Base-by-base conservation (phyloP, 495 filamentous ascomycete genomes). In the Penicillium atrosanguineum region DNA sequence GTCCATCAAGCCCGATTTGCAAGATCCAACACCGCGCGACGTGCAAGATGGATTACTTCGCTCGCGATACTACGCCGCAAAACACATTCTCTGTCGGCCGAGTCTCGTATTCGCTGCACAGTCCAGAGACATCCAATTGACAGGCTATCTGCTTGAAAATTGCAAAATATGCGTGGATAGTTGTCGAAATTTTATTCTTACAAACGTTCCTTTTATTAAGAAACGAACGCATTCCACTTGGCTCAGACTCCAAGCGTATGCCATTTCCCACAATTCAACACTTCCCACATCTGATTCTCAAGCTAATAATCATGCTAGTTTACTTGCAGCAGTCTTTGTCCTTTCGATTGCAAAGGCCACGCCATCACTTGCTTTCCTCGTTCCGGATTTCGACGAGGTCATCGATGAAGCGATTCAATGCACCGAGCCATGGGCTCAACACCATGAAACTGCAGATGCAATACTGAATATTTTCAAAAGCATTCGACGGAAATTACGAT, bases 161-260 rank as follows among this genome's bases (percentile, higher is more conserved):
- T 62, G 60, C 29, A 43, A 53, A 26, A 38, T 40, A 2, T 62
- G 60, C 19, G 52, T 62, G 11, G 48, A 56, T 18, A 59, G 52
- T 36, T 62, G 60, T 50, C 60, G 60, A 16, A 45, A 56, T 14
- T 52, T 62, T 15, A 25, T 62, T 4, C 37, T 25, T 14, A 48
- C 44, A 2, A 46, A 52, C 6, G 42, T 58, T 6, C 45, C 37
- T 23, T 52, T 62, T 38, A 31, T 62, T 2, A 28, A 31, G 20
- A 52, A 43, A 11, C 59, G 56, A n/a, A 59, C 56, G 11, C 52
- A 59, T 43, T 47, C 56, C 15, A 59, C 26, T 12, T 59, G 60
- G 60, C 48, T 55, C 1, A 41, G 60, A 44, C 31, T 59, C 21
- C 60, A 62, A 53, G 46, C 60, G 60, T 62, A 46, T 47, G 56